phyloP scores from a whole-genome alignment of 441 rosid genomes.

The Francoa sonchifolia region DNA sequence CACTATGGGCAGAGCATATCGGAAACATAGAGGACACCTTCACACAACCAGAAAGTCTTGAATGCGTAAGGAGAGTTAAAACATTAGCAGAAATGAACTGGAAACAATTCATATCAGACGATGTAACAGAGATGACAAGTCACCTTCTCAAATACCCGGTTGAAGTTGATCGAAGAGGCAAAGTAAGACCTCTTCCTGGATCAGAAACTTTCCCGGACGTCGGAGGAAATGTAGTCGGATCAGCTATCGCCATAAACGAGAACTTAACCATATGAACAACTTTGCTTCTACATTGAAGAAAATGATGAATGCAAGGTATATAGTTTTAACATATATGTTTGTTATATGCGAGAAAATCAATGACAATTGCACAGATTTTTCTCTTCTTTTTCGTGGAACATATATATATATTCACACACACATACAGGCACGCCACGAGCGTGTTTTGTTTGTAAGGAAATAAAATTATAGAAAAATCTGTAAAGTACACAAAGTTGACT shows the following conservation, averaged over 20 bases:
- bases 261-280: slow-evolving; percentile 62
- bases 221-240: slow-evolving; percentile 79
- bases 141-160: slow-evolving; percentile 85
- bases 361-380: no score
- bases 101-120: slow-evolving; percentile 58
- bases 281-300: no score
- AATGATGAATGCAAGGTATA: no score
- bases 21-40: slow-evolving; percentile 64
- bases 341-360: no score
- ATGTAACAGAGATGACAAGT: slow-evolving; percentile 71
- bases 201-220: slow-evolving; percentile 75
- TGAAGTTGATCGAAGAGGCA: slow-evolving; percentile 71
- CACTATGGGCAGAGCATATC: slow-evolving; percentile 88
- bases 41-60: slow-evolving; percentile 54
- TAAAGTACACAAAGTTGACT: no score
- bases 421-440: no score
- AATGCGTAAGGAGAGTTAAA: slow-evolving; percentile 63
- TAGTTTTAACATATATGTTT: no score
- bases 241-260: slow-evolving; percentile 79
- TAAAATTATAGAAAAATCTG: no score
- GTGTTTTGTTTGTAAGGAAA: no score
- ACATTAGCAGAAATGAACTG: slow-evolving; percentile 54
- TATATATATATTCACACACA: no score
- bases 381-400: no score
- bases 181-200: slow-evolving; percentile 64